phyloP scores from a whole-genome alignment of 805 yeast species.

The Lipomyces anomalus region DNA sequence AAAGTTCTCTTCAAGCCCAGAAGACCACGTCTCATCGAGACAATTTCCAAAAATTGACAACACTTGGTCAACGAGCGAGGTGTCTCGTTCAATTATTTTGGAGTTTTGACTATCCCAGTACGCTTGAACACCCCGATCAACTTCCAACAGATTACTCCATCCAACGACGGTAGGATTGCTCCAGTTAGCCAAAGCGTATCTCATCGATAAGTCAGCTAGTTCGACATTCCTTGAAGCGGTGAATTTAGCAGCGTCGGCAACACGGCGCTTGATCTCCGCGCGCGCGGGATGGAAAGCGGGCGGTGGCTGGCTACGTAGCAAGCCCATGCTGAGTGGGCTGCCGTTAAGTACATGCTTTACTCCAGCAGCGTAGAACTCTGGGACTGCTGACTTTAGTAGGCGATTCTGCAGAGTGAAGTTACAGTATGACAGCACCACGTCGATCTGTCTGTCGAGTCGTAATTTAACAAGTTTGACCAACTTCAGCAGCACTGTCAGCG shows the following conservation, averaged over 20 bases:
- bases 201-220: slow-evolving; percentile 73
- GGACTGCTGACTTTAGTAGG: slow-evolving; percentile 42
- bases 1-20: slow-evolving; percentile 37
- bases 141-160: slow-evolving; percentile 57
- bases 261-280: slow-evolving; percentile 44
- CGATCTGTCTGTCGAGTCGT: slow-evolving; percentile 55
- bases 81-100: slow-evolving; percentile 41
- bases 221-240: slow-evolving; percentile 50
- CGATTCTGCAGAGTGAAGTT: slow-evolving; percentile 79
- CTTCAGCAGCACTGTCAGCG: slow-evolving; percentile 59
- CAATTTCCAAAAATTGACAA: slow-evolving; percentile 45
- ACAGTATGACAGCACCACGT: slow-evolving; percentile 70
- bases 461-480: slow-evolving; percentile 41
- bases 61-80: slow-evolving; percentile 39
- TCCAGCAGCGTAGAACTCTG: slow-evolving; percentile 50
- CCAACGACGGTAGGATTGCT: slow-evolving; percentile 72
- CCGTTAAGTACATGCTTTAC: slow-evolving; percentile 66
- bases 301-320: slow-evolving; percentile 62
- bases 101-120: slow-evolving; percentile 45
- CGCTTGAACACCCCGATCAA: slow-evolving; percentile 54
- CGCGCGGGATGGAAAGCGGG: slow-evolving; percentile 79
- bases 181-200: slow-evolving; percentile 69
- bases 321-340: slow-evolving; percentile 82
- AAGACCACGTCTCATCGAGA: slow-evolving; percentile 61
- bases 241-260: slow-evolving; percentile 42